Base-by-base conservation (phyloP, 2,329 filamentous ascomycete genomes). In the Gnomoniopsis sp. region DNA sequence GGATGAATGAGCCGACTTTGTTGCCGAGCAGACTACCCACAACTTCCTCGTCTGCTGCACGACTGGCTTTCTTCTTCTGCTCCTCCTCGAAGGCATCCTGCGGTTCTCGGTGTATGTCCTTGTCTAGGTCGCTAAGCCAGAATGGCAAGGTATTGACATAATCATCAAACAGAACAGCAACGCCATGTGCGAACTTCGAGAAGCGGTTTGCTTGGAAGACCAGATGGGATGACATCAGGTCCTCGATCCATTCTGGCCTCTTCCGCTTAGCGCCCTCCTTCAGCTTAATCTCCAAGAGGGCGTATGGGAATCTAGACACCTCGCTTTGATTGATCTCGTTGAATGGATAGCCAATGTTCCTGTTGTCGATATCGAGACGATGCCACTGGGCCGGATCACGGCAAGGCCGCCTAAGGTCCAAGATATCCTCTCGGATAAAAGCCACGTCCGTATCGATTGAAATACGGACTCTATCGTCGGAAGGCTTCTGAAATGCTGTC, bases 131-230 rank as follows among this genome's bases (percentile, higher is more conserved):
- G 67, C 88, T 88, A 36, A 98, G 83, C 95, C 95, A 99, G 77
- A 98, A 97, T 15, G 95, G 95, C 68, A 98, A 87, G 63, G 86
- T 93, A 75, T 98, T 98, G 72, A 99, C 93, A 69, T 96, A 86
- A 73, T 99, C 91, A 68, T 98, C 95, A 66, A 98, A 98, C 2
- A 99, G 81, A 43, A 88, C 88, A 8, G 93, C 93, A 4, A 96
- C 88, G 62, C 95, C 95, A 68, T 99, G 93, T 2, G 96, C 89
- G 67, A 98, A 99, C 73, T 99, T 99, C 67, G 92, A 97, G 76
- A 99, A 99, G 53, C 89, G 86, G 1, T 93, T 91, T 0, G 90
- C 88, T 49, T 92, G 87, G 70, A 96, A 92, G 63, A 99, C 90
- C 4, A 99, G 83, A 72, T 99, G 93, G 6, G 92, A 97, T 54